phyloP scores from a whole-genome alignment of 208 protist species.

The Wallacemonas rigidus region DNA sequence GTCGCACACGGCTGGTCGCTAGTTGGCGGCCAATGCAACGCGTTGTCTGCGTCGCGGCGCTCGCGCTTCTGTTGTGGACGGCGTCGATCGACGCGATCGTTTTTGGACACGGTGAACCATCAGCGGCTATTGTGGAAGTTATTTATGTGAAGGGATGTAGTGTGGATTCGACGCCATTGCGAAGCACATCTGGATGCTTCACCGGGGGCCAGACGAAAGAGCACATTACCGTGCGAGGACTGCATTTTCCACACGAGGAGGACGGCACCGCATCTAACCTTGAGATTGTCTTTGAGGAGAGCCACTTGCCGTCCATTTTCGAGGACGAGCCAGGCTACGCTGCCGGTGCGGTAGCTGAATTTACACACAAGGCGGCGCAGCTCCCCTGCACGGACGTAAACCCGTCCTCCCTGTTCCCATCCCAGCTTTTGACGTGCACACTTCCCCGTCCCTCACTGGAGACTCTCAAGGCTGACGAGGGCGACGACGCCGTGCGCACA shows the following conservation, averaged over 20 bases:
- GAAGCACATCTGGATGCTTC: conserved; percentile 60
- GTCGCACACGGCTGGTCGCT: too few species aligned
- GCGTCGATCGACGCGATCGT: neutral
- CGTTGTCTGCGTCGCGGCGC: neutral
- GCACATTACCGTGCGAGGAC: conserved; percentile 49
- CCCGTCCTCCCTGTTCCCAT: conserved; percentile 54
- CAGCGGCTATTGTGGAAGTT: conserved; percentile 30
- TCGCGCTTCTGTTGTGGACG: neutral
- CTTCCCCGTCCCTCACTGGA: conserved; percentile 44
- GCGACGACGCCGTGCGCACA: neutral
- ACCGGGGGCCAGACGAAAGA: conserved; percentile 12
- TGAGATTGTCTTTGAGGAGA: conserved; percentile 18
- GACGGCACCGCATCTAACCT: conserved; percentile 20
- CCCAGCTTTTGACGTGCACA: conserved; percentile 63
- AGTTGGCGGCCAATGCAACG: too few species aligned
- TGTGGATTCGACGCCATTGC: conserved; percentile 23
- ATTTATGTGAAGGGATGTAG: conserved; percentile 60
- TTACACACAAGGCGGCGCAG: neutral
- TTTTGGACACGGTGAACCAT: neutral
- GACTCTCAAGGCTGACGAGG: conserved; percentile 5
- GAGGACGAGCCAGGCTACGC: conserved; percentile 14
- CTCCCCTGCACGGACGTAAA: conserved; percentile 37
- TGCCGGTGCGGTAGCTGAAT: neutral
- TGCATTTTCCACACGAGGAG: conserved; percentile 43
- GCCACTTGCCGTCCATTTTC: conserved; percentile 7